Evolutionary conservation across 75 land plant species (phyloP).

Genomic region (Isoetes taiwanensis): DNA sequence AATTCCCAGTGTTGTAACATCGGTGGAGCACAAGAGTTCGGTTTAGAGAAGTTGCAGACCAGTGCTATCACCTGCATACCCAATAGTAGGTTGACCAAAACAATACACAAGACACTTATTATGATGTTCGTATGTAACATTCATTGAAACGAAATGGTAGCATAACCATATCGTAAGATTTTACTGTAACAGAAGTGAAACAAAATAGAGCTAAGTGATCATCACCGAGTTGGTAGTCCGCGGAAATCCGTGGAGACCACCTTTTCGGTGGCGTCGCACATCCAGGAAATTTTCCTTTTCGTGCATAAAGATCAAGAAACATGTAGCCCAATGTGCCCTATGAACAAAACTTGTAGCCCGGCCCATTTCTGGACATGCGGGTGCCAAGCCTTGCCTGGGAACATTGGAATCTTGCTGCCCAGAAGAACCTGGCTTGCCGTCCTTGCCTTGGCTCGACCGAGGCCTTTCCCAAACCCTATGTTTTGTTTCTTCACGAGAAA

Average conservation of each 20-base stretch:
- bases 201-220: slow-evolving; percentile 9
- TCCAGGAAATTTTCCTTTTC: slow-evolving; percentile 71
- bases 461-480: no score
- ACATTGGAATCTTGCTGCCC: no score
- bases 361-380: slow-evolving; percentile 65
- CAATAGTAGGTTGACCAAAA: no score
- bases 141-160: neutral
- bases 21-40: slow-evolving; percentile 25
- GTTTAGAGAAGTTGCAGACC: slow-evolving; percentile 70
- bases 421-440: no score
- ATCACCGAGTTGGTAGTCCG: slow-evolving; percentile 86
- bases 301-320: slow-evolving; percentile 78
- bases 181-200: neutral
- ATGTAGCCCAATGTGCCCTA: slow-evolving; percentile 88
- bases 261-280: slow-evolving; percentile 93
- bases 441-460: no score
- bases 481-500: no score
- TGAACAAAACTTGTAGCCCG: no score
- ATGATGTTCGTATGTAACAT: no score
- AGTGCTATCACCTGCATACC: slow-evolving; percentile 83
- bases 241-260: slow-evolving; percentile 70
- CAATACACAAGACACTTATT: no score
- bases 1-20: slow-evolving; percentile 72
- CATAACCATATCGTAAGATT: neutral
- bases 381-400: slow-evolving; percentile 92